A percentile compares a stretch with the other conserved stretches of the same genome.
Evolutionary conservation across 371 early-diverging fungal genomes (phyloP).

Genomic region (Apophysomyces elegans): DNA sequence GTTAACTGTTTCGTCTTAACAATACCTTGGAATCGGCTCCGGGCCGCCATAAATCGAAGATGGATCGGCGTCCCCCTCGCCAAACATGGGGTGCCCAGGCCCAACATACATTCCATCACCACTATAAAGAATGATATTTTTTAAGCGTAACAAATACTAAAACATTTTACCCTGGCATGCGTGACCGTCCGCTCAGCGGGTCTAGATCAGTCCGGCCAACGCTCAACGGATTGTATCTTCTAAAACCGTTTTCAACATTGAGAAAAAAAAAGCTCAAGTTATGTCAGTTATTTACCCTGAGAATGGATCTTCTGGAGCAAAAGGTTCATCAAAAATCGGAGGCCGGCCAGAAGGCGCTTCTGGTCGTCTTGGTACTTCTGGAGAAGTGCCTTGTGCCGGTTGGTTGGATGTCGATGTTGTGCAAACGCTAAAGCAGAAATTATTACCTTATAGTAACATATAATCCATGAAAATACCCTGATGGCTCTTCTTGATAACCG

Average conservation of each 20-base stretch:
- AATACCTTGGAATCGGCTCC: slow-evolving; percentile 55
- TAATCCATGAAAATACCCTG: not conserved
- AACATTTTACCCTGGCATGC: slow-evolving; percentile 48
- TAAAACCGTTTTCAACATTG: slow-evolving; percentile 12
- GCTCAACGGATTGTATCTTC: slow-evolving; percentile 46
- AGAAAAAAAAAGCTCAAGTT: not conserved
- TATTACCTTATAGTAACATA: not conserved
- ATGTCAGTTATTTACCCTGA: slow-evolving; percentile 20
- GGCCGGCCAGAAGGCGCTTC: slow-evolving; percentile 19
- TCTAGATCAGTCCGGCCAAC: slow-evolving; percentile 66
- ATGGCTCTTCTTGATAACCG: slow-evolving; percentile 37
- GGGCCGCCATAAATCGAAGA: slow-evolving; percentile 55
- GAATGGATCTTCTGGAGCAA: slow-evolving; percentile 37
- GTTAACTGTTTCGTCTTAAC: not conserved
- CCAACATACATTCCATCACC: slow-evolving; percentile 90
- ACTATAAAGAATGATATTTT: not conserved
- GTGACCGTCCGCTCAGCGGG: slow-evolving; percentile 54
- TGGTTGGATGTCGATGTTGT: slow-evolving; percentile 2
- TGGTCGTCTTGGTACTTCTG: slow-evolving; percentile 13
- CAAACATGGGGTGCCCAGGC: slow-evolving; percentile 91
- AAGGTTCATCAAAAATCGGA: slow-evolving; percentile 37
- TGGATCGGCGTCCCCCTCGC: slow-evolving; percentile 41
- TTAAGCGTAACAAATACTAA: too few species aligned
- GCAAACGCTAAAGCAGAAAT: not conserved
- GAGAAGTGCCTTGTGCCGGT: slow-evolving; percentile 8